A percentile compares a stretch with the other conserved stretches of the same genome.
Evolutionary conservation across 1,139 yeast genomes (phyloP).

Genomic region (Geotrichum macrosporum): DNA sequence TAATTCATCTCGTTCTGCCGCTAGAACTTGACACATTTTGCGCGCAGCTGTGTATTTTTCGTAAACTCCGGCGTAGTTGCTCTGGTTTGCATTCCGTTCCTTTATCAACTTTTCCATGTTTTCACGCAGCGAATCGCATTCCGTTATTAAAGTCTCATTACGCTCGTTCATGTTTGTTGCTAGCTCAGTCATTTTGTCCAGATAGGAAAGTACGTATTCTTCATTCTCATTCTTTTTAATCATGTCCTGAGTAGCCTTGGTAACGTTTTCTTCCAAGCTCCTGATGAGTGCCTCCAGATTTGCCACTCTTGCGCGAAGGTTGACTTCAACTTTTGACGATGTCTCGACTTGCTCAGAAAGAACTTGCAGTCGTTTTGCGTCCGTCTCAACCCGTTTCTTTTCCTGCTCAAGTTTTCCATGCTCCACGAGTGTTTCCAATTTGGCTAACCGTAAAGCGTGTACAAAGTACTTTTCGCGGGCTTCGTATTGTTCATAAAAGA

Average conservation of each 20-base stretch:
- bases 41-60: constrained; percentile 4
- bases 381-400: constrained; percentile 6
- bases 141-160: not conserved
- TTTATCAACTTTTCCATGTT: not conserved
- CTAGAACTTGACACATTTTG: constrained; percentile 1
- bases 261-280: not conserved
- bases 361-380: constrained; percentile 19
- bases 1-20: constrained; percentile 11
- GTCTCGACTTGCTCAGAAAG: constrained; percentile 21
- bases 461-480: constrained; percentile 23
- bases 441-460: constrained; percentile 20
- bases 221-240: constrained; percentile 1
- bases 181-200: constrained; percentile 3
- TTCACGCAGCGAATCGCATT: not conserved
- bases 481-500: constrained; percentile 23
- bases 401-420: constrained; percentile 4
- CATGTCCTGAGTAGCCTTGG: not conserved
- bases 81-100: constrained; percentile 3
- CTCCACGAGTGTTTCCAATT: constrained; percentile 14
- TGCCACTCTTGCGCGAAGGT: not conserved
- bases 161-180: constrained; percentile 4
- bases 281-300: not conserved
- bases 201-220: not conserved
- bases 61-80: not conserved
- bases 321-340: constrained; percentile 15